Evolutionary conservation across 495 filamentous ascomycete species (phyloP).

Genomic region (Lepidopterella palustris): DNA sequence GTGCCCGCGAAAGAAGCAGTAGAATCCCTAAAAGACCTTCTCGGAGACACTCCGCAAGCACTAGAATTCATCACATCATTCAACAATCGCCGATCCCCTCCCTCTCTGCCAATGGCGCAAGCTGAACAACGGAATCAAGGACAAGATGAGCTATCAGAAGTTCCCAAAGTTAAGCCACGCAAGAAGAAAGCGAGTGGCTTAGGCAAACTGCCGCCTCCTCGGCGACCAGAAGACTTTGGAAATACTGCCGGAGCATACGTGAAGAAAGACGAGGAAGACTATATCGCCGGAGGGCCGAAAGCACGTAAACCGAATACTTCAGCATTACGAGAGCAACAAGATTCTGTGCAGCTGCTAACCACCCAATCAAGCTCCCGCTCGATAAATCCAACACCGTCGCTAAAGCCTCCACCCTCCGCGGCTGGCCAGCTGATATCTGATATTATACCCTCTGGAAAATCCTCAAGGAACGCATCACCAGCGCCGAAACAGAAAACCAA

Average conservation of each 20-base stretch:
- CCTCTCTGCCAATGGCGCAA: constrained; percentile 25
- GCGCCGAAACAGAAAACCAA: constrained; percentile 47
- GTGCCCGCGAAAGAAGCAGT: constrained; percentile 67
- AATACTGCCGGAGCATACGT: constrained; percentile 52
- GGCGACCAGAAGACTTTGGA: constrained; percentile 54
- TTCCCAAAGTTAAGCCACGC: constrained; percentile 33
- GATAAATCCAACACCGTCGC: constrained; percentile 36
- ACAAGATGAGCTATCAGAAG: constrained; percentile 30
- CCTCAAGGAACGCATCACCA: constrained; percentile 48
- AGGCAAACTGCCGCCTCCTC: constrained; percentile 53
- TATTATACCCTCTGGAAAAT: constrained; percentile 36
- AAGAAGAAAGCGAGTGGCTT: constrained; percentile 56
- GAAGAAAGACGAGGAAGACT: constrained; percentile 59
- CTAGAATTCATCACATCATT: constrained; percentile 91
- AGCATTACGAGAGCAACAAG: constrained; percentile 37
- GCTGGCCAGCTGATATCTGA: constrained; percentile 76
- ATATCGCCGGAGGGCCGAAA: constrained; percentile 44
- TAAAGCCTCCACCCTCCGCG: constrained; percentile 60
- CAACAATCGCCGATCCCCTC: constrained; percentile 58
- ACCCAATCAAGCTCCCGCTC: constrained; percentile 21
- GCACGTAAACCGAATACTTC: constrained; percentile 31
- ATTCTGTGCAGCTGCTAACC: constrained; percentile 38
- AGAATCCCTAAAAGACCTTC: constrained; percentile 77
- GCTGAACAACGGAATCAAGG: constrained; percentile 23
- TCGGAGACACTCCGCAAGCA: constrained; percentile 78